A percentile compares a stretch with the other conserved stretches of the same genome.
phyloP scores from a whole-genome alignment of 768 basidiomycete genomes.

The Fomitopsis pulvina region DNA sequence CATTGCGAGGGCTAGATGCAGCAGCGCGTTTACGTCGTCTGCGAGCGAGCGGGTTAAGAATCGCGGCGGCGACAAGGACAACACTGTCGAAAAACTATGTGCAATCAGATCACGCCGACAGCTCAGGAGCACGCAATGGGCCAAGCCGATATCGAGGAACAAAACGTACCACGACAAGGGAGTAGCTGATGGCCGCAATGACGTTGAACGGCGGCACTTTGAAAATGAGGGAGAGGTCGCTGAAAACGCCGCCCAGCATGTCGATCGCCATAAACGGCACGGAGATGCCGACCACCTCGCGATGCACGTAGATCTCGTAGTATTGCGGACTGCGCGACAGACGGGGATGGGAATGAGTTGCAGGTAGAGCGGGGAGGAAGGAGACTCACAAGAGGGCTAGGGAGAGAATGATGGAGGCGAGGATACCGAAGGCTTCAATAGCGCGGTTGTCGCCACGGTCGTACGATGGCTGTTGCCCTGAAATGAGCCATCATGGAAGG shows the following conservation, averaged over 20 bases:
- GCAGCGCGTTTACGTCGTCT: slow-evolving; percentile 24
- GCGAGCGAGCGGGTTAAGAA: slow-evolving; percentile 57
- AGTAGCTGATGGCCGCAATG: slow-evolving; percentile 56
- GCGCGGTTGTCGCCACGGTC: slow-evolving; percentile 29
- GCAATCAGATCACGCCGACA: slow-evolving; percentile 4
- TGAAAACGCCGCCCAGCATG: slow-evolving; percentile 63
- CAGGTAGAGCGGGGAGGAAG: not conserved
- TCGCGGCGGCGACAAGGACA: slow-evolving; percentile 54
- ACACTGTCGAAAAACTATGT: slow-evolving; percentile 61
- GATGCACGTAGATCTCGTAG: slow-evolving; percentile 62
- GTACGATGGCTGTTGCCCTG: slow-evolving; percentile 28
- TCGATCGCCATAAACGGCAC: slow-evolving; percentile 66
- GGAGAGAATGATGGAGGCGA: slow-evolving; percentile 51
- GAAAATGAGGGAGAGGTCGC: slow-evolving; percentile 62
- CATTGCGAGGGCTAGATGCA: too few species aligned
- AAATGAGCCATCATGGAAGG: not conserved
- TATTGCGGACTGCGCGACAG: slow-evolving; percentile 50
- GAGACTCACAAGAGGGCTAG: slow-evolving; percentile 36
- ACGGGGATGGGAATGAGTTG: not conserved
- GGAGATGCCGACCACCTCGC: slow-evolving; percentile 63
- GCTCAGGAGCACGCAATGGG: not conserved
- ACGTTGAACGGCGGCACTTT: slow-evolving; percentile 49
- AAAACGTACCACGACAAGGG: slow-evolving; percentile 44
- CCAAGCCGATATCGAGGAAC: not conserved
- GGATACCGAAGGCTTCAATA: slow-evolving; percentile 52